Evolutionary conservation across 495 filamentous ascomycete genomes (phyloP).

Genomic region (Letharia columbiana): DNA sequence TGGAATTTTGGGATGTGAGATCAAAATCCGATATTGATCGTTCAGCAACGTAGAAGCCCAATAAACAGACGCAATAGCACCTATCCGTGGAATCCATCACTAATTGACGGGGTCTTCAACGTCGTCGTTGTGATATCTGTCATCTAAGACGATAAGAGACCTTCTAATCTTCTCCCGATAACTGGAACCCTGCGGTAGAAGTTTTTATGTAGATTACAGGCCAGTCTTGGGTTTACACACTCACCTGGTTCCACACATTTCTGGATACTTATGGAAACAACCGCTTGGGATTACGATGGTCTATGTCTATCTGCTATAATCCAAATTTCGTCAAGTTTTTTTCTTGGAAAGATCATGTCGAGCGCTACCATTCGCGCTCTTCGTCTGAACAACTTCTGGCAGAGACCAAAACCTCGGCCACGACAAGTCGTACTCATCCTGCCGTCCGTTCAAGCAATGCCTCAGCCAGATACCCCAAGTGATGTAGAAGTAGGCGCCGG

Average conservation of each 20-base stretch:
- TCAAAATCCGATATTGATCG: too few species aligned
- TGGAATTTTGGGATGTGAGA: too few species aligned
- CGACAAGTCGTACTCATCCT: constrained; percentile 63
- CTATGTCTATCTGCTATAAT: constrained; percentile 16
- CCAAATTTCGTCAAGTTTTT: constrained; percentile 27
- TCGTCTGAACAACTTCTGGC: constrained; percentile 52
- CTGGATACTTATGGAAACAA: not conserved
- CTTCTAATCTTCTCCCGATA: too few species aligned
- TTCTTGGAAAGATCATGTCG: constrained; percentile 34
- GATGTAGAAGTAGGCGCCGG: constrained; percentile 75
- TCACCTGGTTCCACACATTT: not conserved
- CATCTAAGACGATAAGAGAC: too few species aligned
- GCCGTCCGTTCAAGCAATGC: constrained; percentile 66
- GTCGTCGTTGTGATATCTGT: too few species aligned
- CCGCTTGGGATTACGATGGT: not conserved
- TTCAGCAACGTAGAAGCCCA: too few species aligned
- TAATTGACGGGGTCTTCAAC: too few species aligned
- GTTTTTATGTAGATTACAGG: not conserved
- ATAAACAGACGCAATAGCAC: too few species aligned
- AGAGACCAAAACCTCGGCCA: constrained; percentile 63
- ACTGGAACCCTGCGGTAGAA: too few species aligned
- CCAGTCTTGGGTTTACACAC: not conserved
- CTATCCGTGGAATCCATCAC: too few species aligned
- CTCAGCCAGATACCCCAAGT: constrained; percentile 81
- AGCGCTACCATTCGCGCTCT: constrained; percentile 26